These are phyloP conservation scores for Vachellia pachyceras DNA, from an alignment of 306 rosid genomes.

Conservation along the genomic window DNA sequence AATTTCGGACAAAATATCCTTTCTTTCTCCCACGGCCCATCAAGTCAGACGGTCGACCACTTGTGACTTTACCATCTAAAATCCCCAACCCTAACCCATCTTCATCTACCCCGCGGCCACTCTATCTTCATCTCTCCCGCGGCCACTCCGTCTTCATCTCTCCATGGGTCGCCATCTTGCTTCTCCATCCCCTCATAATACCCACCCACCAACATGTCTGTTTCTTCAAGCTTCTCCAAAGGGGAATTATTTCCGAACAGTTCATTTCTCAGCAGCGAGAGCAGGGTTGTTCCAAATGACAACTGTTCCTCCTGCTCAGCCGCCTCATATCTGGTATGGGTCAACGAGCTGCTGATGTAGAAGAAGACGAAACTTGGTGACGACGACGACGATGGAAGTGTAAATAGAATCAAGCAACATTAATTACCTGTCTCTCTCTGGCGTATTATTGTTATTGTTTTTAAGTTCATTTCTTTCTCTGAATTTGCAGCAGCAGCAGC, in stretches of 20 bases:
- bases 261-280: conserved; percentile 24
- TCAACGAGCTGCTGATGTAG: conserved; percentile 87
- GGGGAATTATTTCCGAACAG: conserved; percentile 10
- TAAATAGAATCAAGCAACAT: conserved; percentile 48
- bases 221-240: conserved; percentile 24
- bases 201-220: conserved; percentile 11
- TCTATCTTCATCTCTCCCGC: too few species aligned
- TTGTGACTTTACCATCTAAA: too few species aligned
- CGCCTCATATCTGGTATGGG: conserved; percentile 92
- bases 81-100: too few species aligned
- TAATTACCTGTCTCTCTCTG: conserved; percentile 18
- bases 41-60: too few species aligned
- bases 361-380: background rate
- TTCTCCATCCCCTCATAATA: conserved; percentile 51
- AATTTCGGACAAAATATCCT: too few species aligned
- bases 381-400: conserved; percentile 40
- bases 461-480: conserved; percentile 41
- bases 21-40: too few species aligned
- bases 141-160: too few species aligned
- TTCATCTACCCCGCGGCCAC: too few species aligned
- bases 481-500: conserved; percentile 35
- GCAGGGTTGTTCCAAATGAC: conserved; percentile 25
- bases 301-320: conserved; percentile 42
- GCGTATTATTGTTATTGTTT: conserved; percentile 43
- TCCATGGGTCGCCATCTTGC: too few species aligned